Percentiles rank a stretch among this genome's conserved stretches.
Conservation (phyloP, 2,329 filamentous ascomycete species). For the Paecilomyces fulvus region DNA sequence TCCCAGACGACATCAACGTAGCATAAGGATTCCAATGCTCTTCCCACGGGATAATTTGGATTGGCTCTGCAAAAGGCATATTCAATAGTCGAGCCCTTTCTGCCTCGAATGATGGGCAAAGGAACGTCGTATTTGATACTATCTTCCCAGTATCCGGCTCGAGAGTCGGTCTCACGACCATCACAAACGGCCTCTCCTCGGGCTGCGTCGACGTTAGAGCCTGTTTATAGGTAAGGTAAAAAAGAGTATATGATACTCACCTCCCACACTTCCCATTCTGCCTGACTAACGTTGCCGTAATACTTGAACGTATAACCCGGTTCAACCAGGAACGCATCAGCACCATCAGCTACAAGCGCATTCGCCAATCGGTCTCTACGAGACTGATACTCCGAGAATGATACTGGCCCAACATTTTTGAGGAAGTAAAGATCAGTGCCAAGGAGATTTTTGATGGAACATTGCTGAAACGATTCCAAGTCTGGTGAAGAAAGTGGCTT, state of each 20-base stretch:
- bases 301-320: constrained; percentile 59
- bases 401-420: constrained; percentile 40
- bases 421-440: constrained; percentile 44
- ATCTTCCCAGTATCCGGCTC: constrained; percentile 32
- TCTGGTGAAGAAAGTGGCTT: constrained; percentile 1
- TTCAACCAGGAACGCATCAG: constrained; percentile 55
- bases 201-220: constrained; percentile 30
- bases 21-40: constrained; percentile 58
- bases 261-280: constrained; percentile 55
- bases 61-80: constrained; percentile 45
- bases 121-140: constrained; percentile 48
- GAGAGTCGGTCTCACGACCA: constrained; percentile 46
- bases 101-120: constrained; percentile 54
- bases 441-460: constrained; percentile 46
- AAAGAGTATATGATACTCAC: constrained; percentile 5
- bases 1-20: constrained; percentile 41
- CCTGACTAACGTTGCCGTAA: constrained; percentile 54
- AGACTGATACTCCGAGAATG: constrained; percentile 44
- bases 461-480: constrained; percentile 32
- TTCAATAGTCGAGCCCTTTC: constrained; percentile 50
- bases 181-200: constrained; percentile 55
- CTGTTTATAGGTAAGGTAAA: background rate
- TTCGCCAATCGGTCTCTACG: constrained; percentile 49
- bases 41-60: constrained; percentile 53
- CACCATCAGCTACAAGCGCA: constrained; percentile 43